Percentiles rank a stretch among this genome's conserved stretches.
These are phyloP conservation scores for Xylariaceae sp. DNA, from an alignment of 2,329 filamentous ascomycete species.

Conservation along the genomic window DNA sequence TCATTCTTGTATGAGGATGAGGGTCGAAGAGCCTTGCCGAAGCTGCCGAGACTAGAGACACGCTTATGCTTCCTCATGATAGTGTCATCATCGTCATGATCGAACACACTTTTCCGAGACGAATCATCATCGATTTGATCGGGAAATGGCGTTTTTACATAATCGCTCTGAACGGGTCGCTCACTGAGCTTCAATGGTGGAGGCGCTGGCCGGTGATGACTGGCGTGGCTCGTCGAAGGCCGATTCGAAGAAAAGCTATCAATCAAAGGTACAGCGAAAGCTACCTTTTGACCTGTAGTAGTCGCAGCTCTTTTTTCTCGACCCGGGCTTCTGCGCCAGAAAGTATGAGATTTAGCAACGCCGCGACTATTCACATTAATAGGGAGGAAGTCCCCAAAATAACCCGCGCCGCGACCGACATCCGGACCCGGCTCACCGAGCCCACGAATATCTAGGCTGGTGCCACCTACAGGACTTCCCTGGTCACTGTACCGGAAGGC, in stretches of 20 bases:
- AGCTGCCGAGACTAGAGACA: slow-evolving; percentile 11
- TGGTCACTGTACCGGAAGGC: slow-evolving; percentile 22
- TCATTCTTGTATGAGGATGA: slow-evolving; percentile 4
- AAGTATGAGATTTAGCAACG: neutral
- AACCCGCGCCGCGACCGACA: slow-evolving; percentile 2
- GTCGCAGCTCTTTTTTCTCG: neutral
- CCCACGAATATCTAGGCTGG: slow-evolving; percentile 4
- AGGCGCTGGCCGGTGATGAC: slow-evolving; percentile 7
- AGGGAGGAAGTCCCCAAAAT: neutral
- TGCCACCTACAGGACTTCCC: slow-evolving; percentile 14
- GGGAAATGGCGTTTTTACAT: slow-evolving; percentile 22
- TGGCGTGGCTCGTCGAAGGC: slow-evolving; percentile 4
- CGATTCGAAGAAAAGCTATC: slow-evolving; percentile 15
- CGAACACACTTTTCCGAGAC: slow-evolving; percentile 8
- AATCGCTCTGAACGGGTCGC: slow-evolving; percentile 11
- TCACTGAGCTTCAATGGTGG: slow-evolving; percentile 19
- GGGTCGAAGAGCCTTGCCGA: slow-evolving; percentile 1
- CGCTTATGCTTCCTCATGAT: slow-evolving; percentile 10
- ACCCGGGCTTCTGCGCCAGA: too few relatives aligned
- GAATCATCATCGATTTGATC: slow-evolving; percentile 1
- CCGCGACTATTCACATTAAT: slow-evolving; percentile 2
- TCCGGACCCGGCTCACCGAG: slow-evolving; percentile 15
- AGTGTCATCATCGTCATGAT: slow-evolving; percentile 3
- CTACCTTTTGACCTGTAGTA: slow-evolving; percentile 5
- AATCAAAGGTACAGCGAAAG: slow-evolving; percentile 11